phyloP scores from a whole-genome alignment of 2,329 filamentous ascomycete genomes.

The Metarhizium brunneum region DNA sequence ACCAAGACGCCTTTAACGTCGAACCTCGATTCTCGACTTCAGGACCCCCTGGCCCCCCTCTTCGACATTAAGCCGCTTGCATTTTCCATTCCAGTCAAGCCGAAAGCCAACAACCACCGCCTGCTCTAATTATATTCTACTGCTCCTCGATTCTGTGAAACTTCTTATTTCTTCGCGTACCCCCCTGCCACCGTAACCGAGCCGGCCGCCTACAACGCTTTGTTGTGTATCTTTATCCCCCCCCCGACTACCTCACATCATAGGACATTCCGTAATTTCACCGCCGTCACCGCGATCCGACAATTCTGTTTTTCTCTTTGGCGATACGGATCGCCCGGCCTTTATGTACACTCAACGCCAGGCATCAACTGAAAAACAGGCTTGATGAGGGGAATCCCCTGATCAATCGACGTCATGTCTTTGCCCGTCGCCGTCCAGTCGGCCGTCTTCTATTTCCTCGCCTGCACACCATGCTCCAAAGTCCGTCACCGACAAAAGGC shows the following conservation, averaged over 20 bases:
- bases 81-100: background rate
- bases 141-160: background rate
- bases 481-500: conserved; percentile 60
- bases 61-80: background rate
- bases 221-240: background rate
- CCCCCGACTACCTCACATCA: background rate
- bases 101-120: background rate
- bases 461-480: conserved; percentile 70
- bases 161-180: background rate
- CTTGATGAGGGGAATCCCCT: conserved; percentile 3
- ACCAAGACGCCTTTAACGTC: background rate
- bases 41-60: background rate
- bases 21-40: background rate
- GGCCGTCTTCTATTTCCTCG: conserved; percentile 67
- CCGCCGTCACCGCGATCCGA: background rate
- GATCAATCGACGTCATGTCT: conserved; percentile 24
- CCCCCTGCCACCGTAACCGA: background rate
- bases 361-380: conserved; percentile 5
- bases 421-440: conserved; percentile 59
- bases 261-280: background rate
- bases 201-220: background rate
- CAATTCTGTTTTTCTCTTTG: background rate
- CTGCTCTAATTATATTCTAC: too few relatives aligned
- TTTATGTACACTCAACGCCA: conserved; percentile 9
- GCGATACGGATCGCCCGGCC: background rate